Base-by-base conservation (phyloP, 352 stramenopile species). In the Pythium myriotylum region DNA sequence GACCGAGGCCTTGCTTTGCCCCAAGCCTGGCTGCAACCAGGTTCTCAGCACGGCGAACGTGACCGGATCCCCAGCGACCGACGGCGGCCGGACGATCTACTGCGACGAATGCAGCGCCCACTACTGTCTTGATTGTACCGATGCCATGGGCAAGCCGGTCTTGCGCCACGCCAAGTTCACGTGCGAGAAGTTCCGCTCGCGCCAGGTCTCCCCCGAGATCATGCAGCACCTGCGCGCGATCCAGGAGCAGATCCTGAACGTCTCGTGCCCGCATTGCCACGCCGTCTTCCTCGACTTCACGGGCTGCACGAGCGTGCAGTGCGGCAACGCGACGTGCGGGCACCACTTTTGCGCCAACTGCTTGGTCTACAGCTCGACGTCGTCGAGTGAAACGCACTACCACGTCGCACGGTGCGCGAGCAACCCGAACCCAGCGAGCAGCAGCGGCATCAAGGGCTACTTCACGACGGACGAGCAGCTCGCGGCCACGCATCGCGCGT, bases 301-400 rank as follows among this genome's bases (percentile, higher is more conserved):
- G 1, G 59, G 65, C 16, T 72, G 65, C 59, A 72, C 65, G 16
- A 64, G 59, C 20, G 65, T 72, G 9, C 42, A 60, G 16, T 72
- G 65, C 49, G 65, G 65, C 42, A 72, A 72, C 32, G 4, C 59
- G 13, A 59, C 41, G 8, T 72, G 65, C 35, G 47, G 46, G 14
- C 45, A 56, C 19, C 46, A 61, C 35, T 72, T 72, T 40, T 72
- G 65, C 39, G 65, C 65, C 47, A 72, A 68, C 49, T 72, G 65
- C 35, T 46, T 72, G 19, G 53, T 33, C 1, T 68, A 43, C 48
- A 56, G 53, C 57, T 64, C 54, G 20, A 33, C 42, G 33, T 65
- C 54, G 32, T 65, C 62, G 14, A 51, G 33, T 22, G 55, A 70
- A 7, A 70, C 54, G 20, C 62, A 70, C 56, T 16, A 55, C 40